Percentiles rank a stretch among this genome's conserved stretches.
phyloP scores from a whole-genome alignment of 2,329 filamentous ascomycete species.

The Colletotrichum sp. region DNA sequence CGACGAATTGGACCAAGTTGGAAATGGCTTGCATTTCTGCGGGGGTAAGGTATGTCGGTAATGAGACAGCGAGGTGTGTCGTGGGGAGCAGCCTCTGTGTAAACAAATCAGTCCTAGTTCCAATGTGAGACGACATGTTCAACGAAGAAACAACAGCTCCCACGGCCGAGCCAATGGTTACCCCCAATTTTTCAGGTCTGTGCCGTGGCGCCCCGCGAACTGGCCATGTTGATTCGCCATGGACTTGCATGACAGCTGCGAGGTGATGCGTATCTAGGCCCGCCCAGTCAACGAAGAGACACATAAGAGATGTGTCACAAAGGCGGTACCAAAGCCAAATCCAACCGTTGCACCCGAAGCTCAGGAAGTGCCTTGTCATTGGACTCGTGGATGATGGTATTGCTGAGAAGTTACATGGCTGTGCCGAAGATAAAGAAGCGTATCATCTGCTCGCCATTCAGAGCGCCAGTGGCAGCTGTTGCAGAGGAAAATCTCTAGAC shows the following conservation, averaged over 20 bases:
- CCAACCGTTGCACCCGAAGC: constrained; percentile 38
- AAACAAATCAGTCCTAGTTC: not conserved
- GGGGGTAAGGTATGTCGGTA: not conserved
- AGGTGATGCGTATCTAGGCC: constrained; percentile 30
- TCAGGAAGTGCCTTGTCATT: constrained; percentile 27
- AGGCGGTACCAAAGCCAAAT: constrained; percentile 39
- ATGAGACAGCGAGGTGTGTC: not conserved
- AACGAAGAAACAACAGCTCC: constrained; percentile 18
- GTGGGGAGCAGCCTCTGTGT: not conserved
- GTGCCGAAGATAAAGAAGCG: not conserved
- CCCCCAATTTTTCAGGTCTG: constrained; percentile 42
- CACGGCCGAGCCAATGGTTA: constrained; percentile 40
- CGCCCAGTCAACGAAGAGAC: constrained; percentile 32
- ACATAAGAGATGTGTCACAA: constrained; percentile 34
- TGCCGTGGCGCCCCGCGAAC: constrained; percentile 39
- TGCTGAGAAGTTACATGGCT: not conserved
- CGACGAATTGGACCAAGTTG: not conserved
- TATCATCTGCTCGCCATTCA: not conserved
- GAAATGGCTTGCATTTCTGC: not conserved
- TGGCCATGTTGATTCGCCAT: constrained; percentile 25
- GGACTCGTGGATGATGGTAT: not conserved
- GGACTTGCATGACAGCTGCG: not conserved
- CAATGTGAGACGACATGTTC: not conserved
- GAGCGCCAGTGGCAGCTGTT: constrained; percentile 30
- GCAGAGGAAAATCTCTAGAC: constrained; percentile 34